phyloP scores from a whole-genome alignment of 2,329 filamentous ascomycete species.

The Cladosporium sp. region DNA sequence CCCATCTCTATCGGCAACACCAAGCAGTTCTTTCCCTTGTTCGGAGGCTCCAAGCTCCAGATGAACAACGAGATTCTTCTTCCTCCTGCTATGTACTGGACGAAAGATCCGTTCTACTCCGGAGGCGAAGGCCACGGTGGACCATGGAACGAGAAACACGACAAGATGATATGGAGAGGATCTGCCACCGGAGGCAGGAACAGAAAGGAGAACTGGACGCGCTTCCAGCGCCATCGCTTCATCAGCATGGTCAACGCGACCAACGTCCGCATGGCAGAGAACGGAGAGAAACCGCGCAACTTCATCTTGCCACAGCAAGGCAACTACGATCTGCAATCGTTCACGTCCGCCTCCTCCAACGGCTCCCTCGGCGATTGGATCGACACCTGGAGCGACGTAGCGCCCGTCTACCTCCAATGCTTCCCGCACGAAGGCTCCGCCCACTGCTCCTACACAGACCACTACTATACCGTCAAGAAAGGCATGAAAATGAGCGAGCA shows the following conservation, averaged over 20 bases:
- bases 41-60: slow-evolving; percentile 47
- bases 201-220: slow-evolving; percentile 58
- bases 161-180: slow-evolving; percentile 45
- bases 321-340: slow-evolving; percentile 34
- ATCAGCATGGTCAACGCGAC: slow-evolving; percentile 69
- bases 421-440: slow-evolving; percentile 35
- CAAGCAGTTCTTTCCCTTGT: slow-evolving; percentile 44
- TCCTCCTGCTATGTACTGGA: slow-evolving; percentile 49
- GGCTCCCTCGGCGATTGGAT: slow-evolving; percentile 38
- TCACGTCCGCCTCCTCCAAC: slow-evolving; percentile 19
- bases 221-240: slow-evolving; percentile 73
- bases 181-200: slow-evolving; percentile 46
- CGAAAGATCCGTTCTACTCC: slow-evolving; percentile 40
- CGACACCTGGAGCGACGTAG: slow-evolving; percentile 36
- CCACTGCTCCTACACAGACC: slow-evolving; percentile 45
- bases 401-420: slow-evolving; percentile 43
- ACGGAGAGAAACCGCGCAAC: slow-evolving; percentile 33
- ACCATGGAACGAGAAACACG: slow-evolving; percentile 40
- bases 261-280: slow-evolving; percentile 49
- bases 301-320: slow-evolving; percentile 36
- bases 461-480: slow-evolving; percentile 34
- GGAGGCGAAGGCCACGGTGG: slow-evolving; percentile 37
- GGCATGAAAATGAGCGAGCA: slow-evolving; percentile 37
- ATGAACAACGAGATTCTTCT: slow-evolving; percentile 52
- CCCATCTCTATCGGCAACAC: slow-evolving; percentile 45